phyloP scores from a whole-genome alignment of 352 stramenopile genomes.

The Globisporangium paddicum region DNA sequence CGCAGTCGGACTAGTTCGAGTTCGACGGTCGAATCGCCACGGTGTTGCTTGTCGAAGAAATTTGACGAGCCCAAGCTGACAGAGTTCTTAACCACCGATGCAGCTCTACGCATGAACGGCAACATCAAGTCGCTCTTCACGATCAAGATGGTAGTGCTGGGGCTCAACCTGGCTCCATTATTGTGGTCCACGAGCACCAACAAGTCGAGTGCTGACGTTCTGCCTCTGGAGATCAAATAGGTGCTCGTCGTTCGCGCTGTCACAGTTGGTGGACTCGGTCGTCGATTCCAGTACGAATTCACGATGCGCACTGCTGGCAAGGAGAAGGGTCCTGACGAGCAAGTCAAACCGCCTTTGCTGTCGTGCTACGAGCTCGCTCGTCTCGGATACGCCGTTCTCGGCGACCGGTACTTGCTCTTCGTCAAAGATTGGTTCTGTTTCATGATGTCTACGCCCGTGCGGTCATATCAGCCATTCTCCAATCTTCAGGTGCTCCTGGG shows the following conservation, averaged over 20 bases:
- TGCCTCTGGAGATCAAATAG: neutral
- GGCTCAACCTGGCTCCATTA: conserved; percentile 6
- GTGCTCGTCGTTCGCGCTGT: neutral
- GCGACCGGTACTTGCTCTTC: conserved; percentile 15
- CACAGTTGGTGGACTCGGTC: conserved; percentile 1
- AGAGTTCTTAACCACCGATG: conserved; percentile 15
- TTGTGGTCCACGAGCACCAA: neutral
- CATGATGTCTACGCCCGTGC: neutral
- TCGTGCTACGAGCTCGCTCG: conserved; percentile 11
- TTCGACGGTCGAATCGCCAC: conserved; percentile 15
- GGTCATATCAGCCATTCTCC: neutral
- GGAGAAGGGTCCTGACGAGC: neutral
- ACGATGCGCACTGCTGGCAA: neutral
- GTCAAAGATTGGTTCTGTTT: conserved; percentile 16
- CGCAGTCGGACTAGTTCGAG: conserved; percentile 7
- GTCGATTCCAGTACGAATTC: neutral
- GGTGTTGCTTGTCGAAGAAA: conserved; percentile 2
- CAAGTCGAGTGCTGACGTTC: neutral
- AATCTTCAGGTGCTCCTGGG: neutral
- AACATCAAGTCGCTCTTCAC: conserved; percentile 13
- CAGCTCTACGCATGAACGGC: conserved; percentile 14
- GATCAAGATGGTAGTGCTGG: conserved; percentile 10
- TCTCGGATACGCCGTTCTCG: conserved; percentile 17
- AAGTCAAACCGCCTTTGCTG: neutral
- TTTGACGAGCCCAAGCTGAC: conserved; percentile 5